phyloP scores from a whole-genome alignment of 208 protist species.

The Lotmaria passim region DNA sequence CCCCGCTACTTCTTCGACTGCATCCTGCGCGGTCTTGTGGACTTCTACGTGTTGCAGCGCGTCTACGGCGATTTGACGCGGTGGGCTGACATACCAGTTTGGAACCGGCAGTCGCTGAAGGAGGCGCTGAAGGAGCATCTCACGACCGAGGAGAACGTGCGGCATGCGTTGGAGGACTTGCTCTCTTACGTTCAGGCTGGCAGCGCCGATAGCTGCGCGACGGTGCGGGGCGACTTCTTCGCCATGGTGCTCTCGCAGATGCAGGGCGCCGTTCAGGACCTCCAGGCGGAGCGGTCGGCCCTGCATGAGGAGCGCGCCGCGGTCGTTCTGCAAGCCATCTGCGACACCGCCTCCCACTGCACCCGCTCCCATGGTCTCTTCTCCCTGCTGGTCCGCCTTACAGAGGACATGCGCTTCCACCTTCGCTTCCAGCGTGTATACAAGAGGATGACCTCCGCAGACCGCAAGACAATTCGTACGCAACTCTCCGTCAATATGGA shows the following conservation, averaged over 20 bases:
- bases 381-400: slow-evolving; percentile 76
- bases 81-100: slow-evolving; percentile 50
- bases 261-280: slow-evolving; percentile 69
- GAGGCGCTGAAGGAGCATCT: slow-evolving; percentile 67
- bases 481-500: slow-evolving; percentile 68
- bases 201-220: slow-evolving; percentile 13
- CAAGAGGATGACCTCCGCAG: slow-evolving; percentile 56
- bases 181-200: slow-evolving; percentile 72
- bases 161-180: slow-evolving; percentile 63
- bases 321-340: slow-evolving; percentile 66
- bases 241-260: slow-evolving; percentile 82
- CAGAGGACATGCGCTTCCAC: slow-evolving; percentile 86
- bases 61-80: slow-evolving; percentile 63
- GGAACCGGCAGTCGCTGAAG: slow-evolving; percentile 51
- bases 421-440: slow-evolving; percentile 82
- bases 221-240: slow-evolving; percentile 77
- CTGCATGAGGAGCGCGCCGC: slow-evolving; percentile 79
- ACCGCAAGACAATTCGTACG: slow-evolving; percentile 80
- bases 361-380: slow-evolving; percentile 71
- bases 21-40: slow-evolving; percentile 75
- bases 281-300: slow-evolving; percentile 36
- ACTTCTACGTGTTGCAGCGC: slow-evolving; percentile 60
- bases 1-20: slow-evolving; percentile 86
- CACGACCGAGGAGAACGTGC: slow-evolving; percentile 74
- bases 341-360: slow-evolving; percentile 71